Percentiles rank a stretch among this genome's conserved stretches.
phyloP scores from a whole-genome alignment of 2,329 filamentous ascomycete genomes.

The Pseudogymnoascus sp. region DNA sequence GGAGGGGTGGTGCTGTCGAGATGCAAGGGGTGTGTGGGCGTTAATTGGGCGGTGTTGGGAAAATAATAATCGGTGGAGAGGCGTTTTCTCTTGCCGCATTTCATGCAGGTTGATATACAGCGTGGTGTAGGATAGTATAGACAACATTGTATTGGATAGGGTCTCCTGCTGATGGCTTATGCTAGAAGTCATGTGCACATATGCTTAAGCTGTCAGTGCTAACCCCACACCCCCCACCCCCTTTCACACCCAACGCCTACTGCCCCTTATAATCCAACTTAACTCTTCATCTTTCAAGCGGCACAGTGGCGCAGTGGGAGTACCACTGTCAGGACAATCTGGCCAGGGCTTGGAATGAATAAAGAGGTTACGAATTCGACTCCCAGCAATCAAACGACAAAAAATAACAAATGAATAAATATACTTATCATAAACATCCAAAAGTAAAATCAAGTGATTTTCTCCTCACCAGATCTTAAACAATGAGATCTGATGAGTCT shows the following conservation, averaged over 20 bases:
- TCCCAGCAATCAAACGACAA: not conserved
- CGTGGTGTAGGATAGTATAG: conserved; percentile 2
- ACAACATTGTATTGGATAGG: not conserved
- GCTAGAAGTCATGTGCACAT: not conserved
- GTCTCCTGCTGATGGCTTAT: not conserved
- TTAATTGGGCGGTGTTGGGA: not conserved
- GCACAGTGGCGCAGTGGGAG: not conserved
- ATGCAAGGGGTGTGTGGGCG: not conserved
- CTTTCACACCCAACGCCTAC: not conserved
- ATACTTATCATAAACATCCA: too few species aligned
- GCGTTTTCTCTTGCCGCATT: conserved; percentile 3
- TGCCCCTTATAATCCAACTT: not conserved
- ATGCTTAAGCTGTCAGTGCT: not conserved
- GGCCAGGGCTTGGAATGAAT: not conserved
- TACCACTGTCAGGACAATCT: not conserved
- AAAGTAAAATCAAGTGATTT: too few species aligned
- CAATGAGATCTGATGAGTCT: too few species aligned
- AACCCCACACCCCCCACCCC: not conserved
- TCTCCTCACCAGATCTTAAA: too few species aligned
- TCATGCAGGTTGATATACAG: conserved; percentile 1
- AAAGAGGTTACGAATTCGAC: not conserved
- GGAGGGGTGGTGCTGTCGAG: not conserved
- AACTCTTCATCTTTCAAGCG: not conserved
- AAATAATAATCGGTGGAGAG: not conserved
- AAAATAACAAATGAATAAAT: not conserved